Evolutionary conservation across 2,329 filamentous ascomycete species (phyloP).

Genomic region (Helicocarpus griseus): DNA sequence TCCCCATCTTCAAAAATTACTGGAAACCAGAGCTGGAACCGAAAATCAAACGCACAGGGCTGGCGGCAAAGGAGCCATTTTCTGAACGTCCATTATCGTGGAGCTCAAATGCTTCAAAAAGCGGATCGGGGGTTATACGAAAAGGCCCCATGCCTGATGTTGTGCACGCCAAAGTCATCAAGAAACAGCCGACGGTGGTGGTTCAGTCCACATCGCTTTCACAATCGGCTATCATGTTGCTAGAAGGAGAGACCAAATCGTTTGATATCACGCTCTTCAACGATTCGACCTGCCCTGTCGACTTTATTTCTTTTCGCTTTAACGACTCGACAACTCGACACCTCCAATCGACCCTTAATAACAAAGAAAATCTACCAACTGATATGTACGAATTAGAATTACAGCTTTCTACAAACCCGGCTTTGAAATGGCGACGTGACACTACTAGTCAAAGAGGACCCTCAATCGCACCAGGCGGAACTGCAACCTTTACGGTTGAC

Average conservation of each 20-base stretch:
- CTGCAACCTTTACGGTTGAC: slow-evolving; percentile 68
- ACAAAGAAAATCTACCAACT: slow-evolving; percentile 64
- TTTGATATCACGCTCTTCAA: slow-evolving; percentile 79
- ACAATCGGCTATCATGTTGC: slow-evolving; percentile 80
- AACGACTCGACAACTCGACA: slow-evolving; percentile 76
- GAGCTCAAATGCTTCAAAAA: slow-evolving; percentile 31
- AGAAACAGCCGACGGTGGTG: slow-evolving; percentile 64
- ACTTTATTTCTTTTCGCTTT: slow-evolving; percentile 80
- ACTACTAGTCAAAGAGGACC: slow-evolving; percentile 37
- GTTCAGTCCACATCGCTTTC: slow-evolving; percentile 68
- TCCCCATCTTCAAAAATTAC: slow-evolving; percentile 68
- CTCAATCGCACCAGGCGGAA: slow-evolving; percentile 57
- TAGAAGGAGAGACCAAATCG: slow-evolving; percentile 73
- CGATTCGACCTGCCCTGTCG: slow-evolving; percentile 62
- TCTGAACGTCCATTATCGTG: slow-evolving; percentile 39
- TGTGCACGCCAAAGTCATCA: slow-evolving; percentile 61
- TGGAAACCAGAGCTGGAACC: slow-evolving; percentile 62
- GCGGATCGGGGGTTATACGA: slow-evolving; percentile 23
- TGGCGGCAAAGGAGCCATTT: slow-evolving; percentile 46
- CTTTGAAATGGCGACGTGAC: slow-evolving; percentile 47
- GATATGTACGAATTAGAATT: slow-evolving; percentile 82
- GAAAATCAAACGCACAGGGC: slow-evolving; percentile 69
- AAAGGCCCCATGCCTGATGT: slow-evolving; percentile 28
- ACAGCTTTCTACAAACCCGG: slow-evolving; percentile 64
- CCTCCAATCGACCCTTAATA: slow-evolving; percentile 63